These are phyloP conservation scores for Paulinella micropora DNA, from an alignment of 78 protist species.

Conservation along the genomic window DNA sequence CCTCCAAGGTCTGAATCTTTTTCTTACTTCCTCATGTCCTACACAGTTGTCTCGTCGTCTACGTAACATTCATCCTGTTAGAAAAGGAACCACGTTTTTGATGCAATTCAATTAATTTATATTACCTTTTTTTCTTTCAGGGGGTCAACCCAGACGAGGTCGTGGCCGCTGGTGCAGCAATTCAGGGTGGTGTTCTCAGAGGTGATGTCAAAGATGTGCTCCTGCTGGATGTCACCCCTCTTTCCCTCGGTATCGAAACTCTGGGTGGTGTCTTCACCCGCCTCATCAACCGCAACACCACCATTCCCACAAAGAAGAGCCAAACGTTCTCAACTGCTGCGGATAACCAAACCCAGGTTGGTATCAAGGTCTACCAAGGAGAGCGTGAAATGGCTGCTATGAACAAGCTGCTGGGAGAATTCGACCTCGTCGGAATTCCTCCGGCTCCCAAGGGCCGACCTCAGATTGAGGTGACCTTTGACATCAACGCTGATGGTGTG, in stretches of 20 bases:
- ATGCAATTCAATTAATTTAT: too few species aligned
- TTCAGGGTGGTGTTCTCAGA: conserved; percentile 83
- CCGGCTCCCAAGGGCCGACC: conserved; percentile 92
- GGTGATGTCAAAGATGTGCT: conserved; percentile 73
- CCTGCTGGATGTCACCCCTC: conserved; percentile 86
- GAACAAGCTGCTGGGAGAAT: conserved; percentile 84
- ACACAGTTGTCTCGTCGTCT: too few species aligned
- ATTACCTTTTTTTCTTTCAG: too few species aligned
- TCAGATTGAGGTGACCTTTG: conserved; percentile 77
- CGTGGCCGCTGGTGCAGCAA: conserved; percentile 99
- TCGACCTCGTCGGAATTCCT: conserved; percentile 66
- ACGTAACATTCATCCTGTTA: too few species aligned
- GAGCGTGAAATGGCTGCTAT: conserved; percentile 92
- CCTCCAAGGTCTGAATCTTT: too few species aligned
- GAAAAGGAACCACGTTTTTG: too few species aligned
- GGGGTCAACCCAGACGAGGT: conserved; percentile 99
- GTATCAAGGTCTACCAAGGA: conserved; percentile 95
- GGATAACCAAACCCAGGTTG: conserved; percentile 95
- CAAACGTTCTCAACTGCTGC: conserved; percentile 92
- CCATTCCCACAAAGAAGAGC: conserved; percentile 81
- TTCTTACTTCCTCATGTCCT: too few species aligned
- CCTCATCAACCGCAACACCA: conserved; percentile 75
- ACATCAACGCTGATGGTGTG: conserved; percentile 81
- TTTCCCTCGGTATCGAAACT: conserved; percentile 89
- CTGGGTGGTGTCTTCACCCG: conserved; percentile 77